Evolutionary conservation across 2,329 filamentous ascomycete genomes (phyloP).

Genomic region (Diaporthe ilicicola): DNA sequence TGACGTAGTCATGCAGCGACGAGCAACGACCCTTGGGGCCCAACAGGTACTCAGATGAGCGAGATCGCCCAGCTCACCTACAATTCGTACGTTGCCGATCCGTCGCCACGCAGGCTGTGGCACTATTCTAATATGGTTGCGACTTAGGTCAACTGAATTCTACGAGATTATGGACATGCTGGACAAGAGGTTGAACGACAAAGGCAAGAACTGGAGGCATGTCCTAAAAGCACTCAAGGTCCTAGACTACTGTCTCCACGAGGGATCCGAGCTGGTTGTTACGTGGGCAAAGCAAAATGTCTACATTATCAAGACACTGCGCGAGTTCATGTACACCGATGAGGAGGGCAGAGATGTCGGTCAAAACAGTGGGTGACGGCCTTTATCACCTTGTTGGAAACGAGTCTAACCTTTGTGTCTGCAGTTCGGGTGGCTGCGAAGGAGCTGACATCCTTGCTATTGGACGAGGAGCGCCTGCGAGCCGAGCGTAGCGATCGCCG

Average conservation of each 20-base stretch:
- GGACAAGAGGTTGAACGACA: conserved; percentile 97
- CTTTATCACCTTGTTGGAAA: no score
- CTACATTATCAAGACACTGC: conserved; percentile 97
- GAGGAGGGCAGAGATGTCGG: conserved; percentile 96
- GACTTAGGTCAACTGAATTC: conserved; percentile 86
- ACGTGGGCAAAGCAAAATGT: conserved; percentile 98
- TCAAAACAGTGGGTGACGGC: conserved; percentile 78
- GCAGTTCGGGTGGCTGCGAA: conserved; percentile 94
- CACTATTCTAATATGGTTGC: conserved; percentile 17
- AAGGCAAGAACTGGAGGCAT: conserved; percentile 99
- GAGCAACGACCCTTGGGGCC: conserved; percentile 98
- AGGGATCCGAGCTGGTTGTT: conserved; percentile 94
- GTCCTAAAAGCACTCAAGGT: conserved; percentile 98
- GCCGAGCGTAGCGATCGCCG: conserved; percentile 91
- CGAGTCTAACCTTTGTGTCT: conserved; percentile 36
- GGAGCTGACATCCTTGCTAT: conserved; percentile 88
- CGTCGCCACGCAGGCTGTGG: neutral
- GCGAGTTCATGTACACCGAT: conserved; percentile 96
- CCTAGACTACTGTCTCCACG: conserved; percentile 96
- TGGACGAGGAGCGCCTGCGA: conserved; percentile 92
- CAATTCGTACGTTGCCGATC: conserved; percentile 77
- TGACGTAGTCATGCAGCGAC: conserved; percentile 72
- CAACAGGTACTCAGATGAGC: conserved; percentile 97
- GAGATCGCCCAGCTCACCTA: conserved; percentile 98
- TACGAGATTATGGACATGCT: conserved; percentile 99